These are phyloP conservation scores for Barnettozyma sucrosica DNA, from an alignment of 805 yeast species.

Conservation along the genomic window DNA sequence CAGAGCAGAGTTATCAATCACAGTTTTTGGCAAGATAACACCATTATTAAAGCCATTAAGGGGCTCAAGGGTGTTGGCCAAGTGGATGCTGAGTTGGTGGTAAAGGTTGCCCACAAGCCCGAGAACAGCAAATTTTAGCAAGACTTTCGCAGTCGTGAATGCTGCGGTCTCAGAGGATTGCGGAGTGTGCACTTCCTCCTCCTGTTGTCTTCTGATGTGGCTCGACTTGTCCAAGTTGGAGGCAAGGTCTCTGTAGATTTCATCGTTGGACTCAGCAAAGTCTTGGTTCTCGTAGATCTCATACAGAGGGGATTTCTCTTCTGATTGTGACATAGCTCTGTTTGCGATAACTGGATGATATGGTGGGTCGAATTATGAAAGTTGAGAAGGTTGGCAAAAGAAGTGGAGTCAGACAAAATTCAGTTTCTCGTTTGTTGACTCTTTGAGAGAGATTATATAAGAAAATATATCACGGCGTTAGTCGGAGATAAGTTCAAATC, in stretches of 20 bases:
- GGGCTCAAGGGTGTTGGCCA: constrained; percentile 1
- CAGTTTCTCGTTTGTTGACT: background rate
- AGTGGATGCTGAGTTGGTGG: constrained; percentile 5
- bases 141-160: background rate
- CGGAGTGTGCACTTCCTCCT: constrained; percentile 1
- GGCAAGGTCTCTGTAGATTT: constrained; percentile 7
- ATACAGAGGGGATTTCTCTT: constrained; percentile 7
- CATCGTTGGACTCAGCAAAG: constrained; percentile 5
- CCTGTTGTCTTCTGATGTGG: background rate
- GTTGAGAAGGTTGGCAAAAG: background rate
- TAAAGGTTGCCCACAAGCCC: constrained; percentile 8
- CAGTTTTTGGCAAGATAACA: background rate
- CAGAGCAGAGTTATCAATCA: background rate
- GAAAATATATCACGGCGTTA: background rate
- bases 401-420: background rate
- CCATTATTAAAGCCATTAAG: constrained; percentile 1
- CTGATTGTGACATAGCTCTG: constrained; percentile 4
- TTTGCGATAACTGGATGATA: background rate
- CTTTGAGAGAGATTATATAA: background rate
- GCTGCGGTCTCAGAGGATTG: background rate
- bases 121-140: background rate
- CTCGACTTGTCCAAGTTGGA: constrained; percentile 8
- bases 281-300: constrained; percentile 5
- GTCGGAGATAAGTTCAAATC: background rate
- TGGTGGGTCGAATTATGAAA: background rate